Conservation (phyloP, 2,329 filamentous ascomycete species). For the Cordyceps cicadae region DNA sequence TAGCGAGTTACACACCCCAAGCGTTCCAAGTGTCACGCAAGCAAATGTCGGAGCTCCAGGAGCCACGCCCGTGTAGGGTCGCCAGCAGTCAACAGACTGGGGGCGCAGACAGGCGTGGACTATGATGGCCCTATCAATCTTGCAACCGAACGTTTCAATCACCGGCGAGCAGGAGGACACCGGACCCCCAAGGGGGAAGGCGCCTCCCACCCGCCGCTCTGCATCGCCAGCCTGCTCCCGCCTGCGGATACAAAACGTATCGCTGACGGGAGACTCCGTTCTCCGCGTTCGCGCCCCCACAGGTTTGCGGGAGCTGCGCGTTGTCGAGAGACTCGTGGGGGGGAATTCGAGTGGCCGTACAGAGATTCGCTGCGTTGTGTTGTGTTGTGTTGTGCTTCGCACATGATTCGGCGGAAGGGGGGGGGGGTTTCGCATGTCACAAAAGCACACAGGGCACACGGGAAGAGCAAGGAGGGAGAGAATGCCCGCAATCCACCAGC, state of each 20-base stretch:
- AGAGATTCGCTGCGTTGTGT: slow-evolving; percentile 9
- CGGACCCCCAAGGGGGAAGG: slow-evolving; percentile 1
- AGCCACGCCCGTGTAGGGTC: slow-evolving; percentile 41
- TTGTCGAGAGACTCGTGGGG: slow-evolving; percentile 9
- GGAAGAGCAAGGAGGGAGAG: not conserved
- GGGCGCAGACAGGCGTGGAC: slow-evolving; percentile 36
- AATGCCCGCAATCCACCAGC: not conserved
- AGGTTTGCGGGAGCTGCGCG: not conserved
- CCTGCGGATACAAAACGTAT: slow-evolving; percentile 28
- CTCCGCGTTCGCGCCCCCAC: not conserved
- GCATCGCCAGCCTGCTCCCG: slow-evolving; percentile 28
- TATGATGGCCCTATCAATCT: slow-evolving; percentile 46
- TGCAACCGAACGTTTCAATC: slow-evolving; percentile 26
- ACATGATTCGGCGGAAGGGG: not conserved
- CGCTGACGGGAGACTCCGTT: slow-evolving; percentile 26
- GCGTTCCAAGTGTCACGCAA: not conserved
- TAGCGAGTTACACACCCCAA: not conserved
- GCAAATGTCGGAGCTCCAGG: slow-evolving; percentile 36
- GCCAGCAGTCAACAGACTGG: not conserved
- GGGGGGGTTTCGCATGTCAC: not conserved
- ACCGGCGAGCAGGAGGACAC: slow-evolving; percentile 10
- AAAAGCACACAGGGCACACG: not conserved
- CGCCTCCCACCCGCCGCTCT: slow-evolving; percentile 1
- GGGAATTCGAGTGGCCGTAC: slow-evolving; percentile 12
- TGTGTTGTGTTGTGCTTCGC: not conserved